Evolutionary conservation across 257 asterid genomes (phyloP), one percentile per base, ranked within the genome.

Genomic region (Gentiana straminea): DNA sequence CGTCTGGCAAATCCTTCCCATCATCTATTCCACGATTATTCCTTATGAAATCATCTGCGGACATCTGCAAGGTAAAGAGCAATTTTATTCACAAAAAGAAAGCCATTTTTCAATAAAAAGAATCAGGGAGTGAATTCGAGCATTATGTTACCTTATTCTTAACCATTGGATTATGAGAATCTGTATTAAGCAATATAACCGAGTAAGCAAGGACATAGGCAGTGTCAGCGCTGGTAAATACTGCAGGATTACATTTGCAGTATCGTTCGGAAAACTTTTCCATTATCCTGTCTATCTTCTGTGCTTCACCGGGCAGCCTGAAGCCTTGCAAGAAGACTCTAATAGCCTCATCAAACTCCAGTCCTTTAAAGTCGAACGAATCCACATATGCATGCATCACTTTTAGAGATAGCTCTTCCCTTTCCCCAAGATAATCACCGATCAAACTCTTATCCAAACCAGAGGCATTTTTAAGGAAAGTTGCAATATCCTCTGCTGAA

Each of bases 231-330:
- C 97, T 92, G 61, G 83, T 82, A 79, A 92, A 92, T 67, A 56
- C 88, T 65, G 82, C 79, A 38, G 95, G 91, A 72, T 88, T 92
- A 70, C 97, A 80, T 72, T 92, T 92, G 77, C 99, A 92, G 72
- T 85, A 92, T 49, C 97, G 80, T 64, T 92, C 97, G 55, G 97
- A 88, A 76, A 92, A 88, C 75, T 92, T 92, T 63, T 92, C 99
- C 99, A 92, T 92, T 37, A 92, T 92, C 44, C 99, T 84, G 60
- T 92, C 99, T 56, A 92, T 92, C 83, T 92, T 92, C 68, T 92
- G 99, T 44, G 99, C 99, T 86, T 92, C 99, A 49, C 99, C 99
- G 62, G 99, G 99, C 74, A 92, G 63, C 64, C 99, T 83, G 65
- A 92, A 92, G 56, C 99, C 94, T 68, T 81, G 95, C 58, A 92